A percentile compares a stretch with the other conserved stretches of the same genome.
Conservation (phyloP, 345 rosid species). For the Eucalyptus fibrosa region DNA sequence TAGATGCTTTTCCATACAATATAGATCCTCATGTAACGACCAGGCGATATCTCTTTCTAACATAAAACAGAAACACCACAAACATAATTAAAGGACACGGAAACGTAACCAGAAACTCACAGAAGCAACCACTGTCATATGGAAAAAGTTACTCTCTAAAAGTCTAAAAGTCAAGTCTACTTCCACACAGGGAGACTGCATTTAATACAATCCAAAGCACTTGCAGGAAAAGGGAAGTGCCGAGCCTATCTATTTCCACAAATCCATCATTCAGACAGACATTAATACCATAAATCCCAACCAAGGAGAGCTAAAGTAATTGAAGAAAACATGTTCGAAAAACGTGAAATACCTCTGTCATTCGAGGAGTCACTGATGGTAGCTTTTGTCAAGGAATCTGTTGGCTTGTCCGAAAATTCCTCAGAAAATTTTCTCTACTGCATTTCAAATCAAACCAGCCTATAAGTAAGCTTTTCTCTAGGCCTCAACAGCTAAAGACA, state of each 20-base stretch:
- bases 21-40: no score
- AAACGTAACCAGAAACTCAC: neutral
- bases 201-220: no score
- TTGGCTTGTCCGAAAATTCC: neutral
- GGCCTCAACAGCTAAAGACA: neutral
- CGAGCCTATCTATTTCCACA: neutral
- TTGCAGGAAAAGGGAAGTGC: no score
- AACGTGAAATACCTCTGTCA: neutral
- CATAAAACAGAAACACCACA: no score
- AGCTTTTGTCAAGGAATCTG: neutral
- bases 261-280: neutral
- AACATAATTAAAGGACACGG: neutral
- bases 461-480: neutral
- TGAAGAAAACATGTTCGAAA: neutral
- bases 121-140: neutral
- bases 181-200: neutral
- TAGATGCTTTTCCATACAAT: no score
- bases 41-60: no score
- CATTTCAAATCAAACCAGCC: neutral
- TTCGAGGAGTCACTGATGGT: neutral
- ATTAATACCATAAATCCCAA: neutral
- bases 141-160: neutral
- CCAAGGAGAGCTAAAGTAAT: neutral
- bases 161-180: neutral
- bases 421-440: neutral